Conservation (phyloP, 2,329 filamentous ascomycete genomes). For the Clarireedia hainanense region DNA sequence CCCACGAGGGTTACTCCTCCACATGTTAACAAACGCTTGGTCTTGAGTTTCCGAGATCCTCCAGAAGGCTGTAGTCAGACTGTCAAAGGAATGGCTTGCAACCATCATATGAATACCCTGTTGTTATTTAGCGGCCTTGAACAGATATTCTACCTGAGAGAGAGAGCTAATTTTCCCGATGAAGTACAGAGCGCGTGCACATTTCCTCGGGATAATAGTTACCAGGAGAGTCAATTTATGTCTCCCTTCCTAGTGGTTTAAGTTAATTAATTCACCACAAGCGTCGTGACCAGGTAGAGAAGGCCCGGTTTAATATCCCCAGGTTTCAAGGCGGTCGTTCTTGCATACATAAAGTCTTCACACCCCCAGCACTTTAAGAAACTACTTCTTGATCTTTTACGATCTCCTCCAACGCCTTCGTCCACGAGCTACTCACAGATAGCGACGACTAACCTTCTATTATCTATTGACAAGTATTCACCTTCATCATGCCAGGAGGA, state of each 20-base stretch:
- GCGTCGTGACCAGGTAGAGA: constrained; percentile 1
- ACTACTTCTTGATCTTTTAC: background rate
- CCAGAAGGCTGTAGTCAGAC: background rate
- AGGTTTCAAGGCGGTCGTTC: background rate
- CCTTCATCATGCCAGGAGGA: constrained; percentile 9
- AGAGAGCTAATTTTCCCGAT: background rate
- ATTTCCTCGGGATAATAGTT: background rate
- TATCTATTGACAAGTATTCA: background rate
- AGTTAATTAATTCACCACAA: background rate
- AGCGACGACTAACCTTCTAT: background rate
- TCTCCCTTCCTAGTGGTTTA: background rate
- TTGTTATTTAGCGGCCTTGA: background rate
- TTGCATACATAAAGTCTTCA: constrained; percentile 3
- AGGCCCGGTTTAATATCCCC: background rate
- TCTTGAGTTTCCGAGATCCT: background rate
- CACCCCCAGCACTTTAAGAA: background rate
- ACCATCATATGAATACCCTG: background rate
- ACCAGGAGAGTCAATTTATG: background rate
- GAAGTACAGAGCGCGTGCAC: constrained; percentile 7
- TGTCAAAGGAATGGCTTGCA: background rate
- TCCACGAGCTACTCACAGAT: background rate
- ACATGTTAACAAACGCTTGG: background rate
- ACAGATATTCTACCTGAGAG: background rate
- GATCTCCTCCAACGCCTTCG: background rate
- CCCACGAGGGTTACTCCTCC: constrained; percentile 4